Evolutionary conservation across 2,329 filamentous ascomycete genomes (phyloP), one percentile per base, ranked within the genome.

Genomic region (Xylariaceae sp.): DNA sequence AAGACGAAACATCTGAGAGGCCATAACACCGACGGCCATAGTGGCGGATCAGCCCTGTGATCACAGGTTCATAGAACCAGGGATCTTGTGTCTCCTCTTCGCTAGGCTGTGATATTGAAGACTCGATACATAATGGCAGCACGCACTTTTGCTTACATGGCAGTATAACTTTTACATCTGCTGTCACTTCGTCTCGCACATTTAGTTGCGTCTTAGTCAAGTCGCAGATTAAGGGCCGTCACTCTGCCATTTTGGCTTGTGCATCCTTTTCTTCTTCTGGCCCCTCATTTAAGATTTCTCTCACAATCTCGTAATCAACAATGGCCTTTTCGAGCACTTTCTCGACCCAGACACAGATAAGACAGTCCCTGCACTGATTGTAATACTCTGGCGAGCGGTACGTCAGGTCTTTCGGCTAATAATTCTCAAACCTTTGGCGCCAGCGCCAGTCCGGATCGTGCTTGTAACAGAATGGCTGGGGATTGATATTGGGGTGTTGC

Each of bases 191-290:
- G 12, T 48, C 40, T 6, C 16, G 23, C 7, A 44, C 23, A 8
- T 37, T 37, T 37, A 17, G 21, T n/a, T 44, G 19, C 6, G 35
- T 23, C 23, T 22, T 37, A 14, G 10, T 12, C 19, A 16, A 20
- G 37, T 44, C 40, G 32, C 25, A 34, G 16, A 44, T 44, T n/a
- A 48, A 48, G n/a, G 45, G 40, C 17, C 45, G 8, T 41, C 40
- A 48, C 16, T 43, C 40, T 16, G 45, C 40, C n/a, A 44, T 37
- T 14, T 37, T 48, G 3, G 23, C 23, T 7, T 29, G 25, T 14
- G 14, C 25, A 29, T 14, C 25, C 14, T 14, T n/a, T n/a, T n/a
- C n/a, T n/a, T n/a, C n/a, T n/a, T n/a, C n/a, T n/a, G n/a, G n/a
- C n/a, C n/a, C n/a, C n/a, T n/a, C n/a, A n/a, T n/a, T n/a, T n/a